Evolutionary conservation across 257 asterid species (phyloP), one percentile per base, ranked within the genome.

Genomic region (Ajuga chamaepitys): DNA sequence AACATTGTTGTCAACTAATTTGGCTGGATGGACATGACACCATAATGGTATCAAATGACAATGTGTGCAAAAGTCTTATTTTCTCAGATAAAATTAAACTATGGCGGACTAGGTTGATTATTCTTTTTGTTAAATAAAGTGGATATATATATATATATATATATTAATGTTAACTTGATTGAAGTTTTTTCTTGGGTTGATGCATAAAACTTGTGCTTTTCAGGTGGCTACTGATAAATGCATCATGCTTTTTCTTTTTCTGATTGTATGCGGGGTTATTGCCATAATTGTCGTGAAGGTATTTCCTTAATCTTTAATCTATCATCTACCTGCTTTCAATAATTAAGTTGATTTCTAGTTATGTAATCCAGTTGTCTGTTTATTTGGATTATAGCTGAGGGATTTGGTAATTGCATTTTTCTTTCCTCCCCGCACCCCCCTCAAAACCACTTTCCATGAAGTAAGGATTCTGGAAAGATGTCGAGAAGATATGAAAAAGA

Each of bases 151-250:
- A 25, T 54, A 8, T 6, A 4, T n/a, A 68, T 28, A 25, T 42
- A 61, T 56, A 45, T 10, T 16, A 48, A 7, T 60, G 6, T 16
- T 32, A 48, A 28, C 54, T 56, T 5, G 41, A 32, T 71, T 25
- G 40, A 73, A 34, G 38, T 59, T 77, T 56, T n/a, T 40, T 22
- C 30, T 30, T 37, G 46, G 66, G 56, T 67, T 66, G 46, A 35
- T 70, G 28, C 57, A 40, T 71, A 9, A 55, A 26, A 25, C 64
- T 32, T 44, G 42, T 71, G 28, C n/a, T 70, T 79, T 74, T 67
- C 94, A 88, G 98, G 96, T 91, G 72, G 98, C 98, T 40, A 91
- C 98, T 9, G 98, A 91, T 74, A 91, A 88, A 77, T 91, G 98
- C 78, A 91, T 91, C 83, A 91, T 91, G 98, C 51, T 86, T 38